phyloP scores from a whole-genome alignment of 164 flowering plant genomes.

The Taxillus chinensis region DNA sequence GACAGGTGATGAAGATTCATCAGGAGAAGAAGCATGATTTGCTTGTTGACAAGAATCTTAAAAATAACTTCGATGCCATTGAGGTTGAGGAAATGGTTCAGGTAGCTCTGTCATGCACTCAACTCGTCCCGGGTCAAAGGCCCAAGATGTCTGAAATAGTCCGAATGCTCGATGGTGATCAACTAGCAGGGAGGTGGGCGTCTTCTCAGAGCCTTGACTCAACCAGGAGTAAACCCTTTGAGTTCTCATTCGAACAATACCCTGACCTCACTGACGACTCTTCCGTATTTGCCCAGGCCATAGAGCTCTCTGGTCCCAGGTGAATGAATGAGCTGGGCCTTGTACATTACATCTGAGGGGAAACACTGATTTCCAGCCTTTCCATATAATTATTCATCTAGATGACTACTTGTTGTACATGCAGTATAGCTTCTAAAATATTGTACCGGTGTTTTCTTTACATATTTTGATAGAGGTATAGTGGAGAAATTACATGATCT shows the following conservation, averaged over 20 bases:
- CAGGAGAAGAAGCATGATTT: not conserved
- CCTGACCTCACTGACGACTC: slow-evolving; percentile 1
- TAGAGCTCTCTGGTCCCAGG: slow-evolving; percentile 6
- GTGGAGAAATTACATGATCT: no score
- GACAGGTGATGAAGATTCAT: not conserved
- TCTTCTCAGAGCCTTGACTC: not conserved
- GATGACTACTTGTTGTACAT: no score
- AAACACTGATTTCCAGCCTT: no score
- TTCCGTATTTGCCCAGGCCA: not conserved
- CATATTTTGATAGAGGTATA: no score
- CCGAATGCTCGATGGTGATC: not conserved
- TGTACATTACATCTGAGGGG: no score
- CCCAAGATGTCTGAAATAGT: slow-evolving; percentile 3
- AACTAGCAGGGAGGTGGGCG: not conserved
- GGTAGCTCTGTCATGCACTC: not conserved
- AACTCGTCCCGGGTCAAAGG: not conserved
- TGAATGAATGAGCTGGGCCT: not conserved
- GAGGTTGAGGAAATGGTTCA: slow-evolving; percentile 5
- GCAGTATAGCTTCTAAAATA: no score
- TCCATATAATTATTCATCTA: no score
- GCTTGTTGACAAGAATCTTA: not conserved
- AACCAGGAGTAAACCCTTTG: not conserved
- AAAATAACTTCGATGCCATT: not conserved
- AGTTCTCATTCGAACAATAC: not conserved
- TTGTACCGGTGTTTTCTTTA: no score